These are phyloP conservation scores for Xylaria intraflava DNA, from an alignment of 495 filamentous ascomycete species.

Conservation along the genomic window DNA sequence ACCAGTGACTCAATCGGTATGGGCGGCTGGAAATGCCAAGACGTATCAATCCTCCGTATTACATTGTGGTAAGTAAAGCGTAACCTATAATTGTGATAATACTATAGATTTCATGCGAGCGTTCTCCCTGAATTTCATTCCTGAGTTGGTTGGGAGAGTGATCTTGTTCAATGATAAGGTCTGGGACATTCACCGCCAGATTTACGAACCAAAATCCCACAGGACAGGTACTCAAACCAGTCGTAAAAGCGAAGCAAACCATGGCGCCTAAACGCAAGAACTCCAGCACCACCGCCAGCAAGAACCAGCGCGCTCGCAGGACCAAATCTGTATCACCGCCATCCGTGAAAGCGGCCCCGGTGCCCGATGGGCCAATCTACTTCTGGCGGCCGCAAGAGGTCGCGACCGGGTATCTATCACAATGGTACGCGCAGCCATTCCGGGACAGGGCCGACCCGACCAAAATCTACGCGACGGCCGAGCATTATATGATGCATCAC, in stretches of 20 bases:
- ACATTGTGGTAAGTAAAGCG: too few species aligned
- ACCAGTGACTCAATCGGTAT: too few species aligned
- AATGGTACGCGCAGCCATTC: slow-evolving; percentile 31
- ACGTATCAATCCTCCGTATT: too few species aligned
- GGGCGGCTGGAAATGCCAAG: too few species aligned
- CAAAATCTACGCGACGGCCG: slow-evolving; percentile 31
- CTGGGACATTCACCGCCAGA: not conserved
- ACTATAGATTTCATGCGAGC: too few species aligned
- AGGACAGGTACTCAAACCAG: not conserved
- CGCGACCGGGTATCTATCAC: slow-evolving; percentile 26
- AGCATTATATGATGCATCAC: slow-evolving; percentile 58
- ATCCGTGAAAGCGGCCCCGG: not conserved
- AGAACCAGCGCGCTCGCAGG: not conserved
- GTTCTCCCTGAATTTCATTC: too few species aligned
- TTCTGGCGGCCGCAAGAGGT: slow-evolving; percentile 29
- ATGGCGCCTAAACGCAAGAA: slow-evolving; percentile 2
- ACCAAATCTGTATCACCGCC: not conserved
- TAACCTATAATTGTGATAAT: too few species aligned
- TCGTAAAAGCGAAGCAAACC: not conserved
- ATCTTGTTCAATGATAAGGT: too few species aligned
- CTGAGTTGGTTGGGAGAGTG: too few species aligned
- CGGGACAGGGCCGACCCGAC: slow-evolving; percentile 12
- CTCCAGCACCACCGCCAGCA: not conserved
- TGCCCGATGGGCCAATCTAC: not conserved
- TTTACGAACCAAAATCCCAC: not conserved